phyloP scores from a whole-genome alignment of 2,329 filamentous ascomycete genomes.

The Colletotrichum euphorbiae region DNA sequence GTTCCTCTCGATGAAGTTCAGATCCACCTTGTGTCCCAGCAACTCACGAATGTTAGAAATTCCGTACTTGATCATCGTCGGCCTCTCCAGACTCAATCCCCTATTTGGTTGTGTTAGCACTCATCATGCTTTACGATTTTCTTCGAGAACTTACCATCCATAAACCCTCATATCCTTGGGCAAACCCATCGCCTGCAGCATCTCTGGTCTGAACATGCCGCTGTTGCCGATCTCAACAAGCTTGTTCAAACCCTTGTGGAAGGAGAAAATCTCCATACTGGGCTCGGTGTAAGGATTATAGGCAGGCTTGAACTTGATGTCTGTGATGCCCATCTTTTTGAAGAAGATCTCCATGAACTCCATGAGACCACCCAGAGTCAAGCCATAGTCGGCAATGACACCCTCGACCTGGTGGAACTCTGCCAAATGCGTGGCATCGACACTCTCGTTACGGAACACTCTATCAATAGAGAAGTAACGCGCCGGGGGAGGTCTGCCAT shows the following conservation, averaged over 20 bases:
- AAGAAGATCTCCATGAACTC: slow-evolving; percentile 97
- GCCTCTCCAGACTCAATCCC: slow-evolving; percentile 89
- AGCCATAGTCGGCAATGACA: slow-evolving; percentile 95
- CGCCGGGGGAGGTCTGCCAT: slow-evolving; percentile 74
- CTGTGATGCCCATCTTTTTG: slow-evolving; percentile 88
- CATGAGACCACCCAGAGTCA: slow-evolving; percentile 93
- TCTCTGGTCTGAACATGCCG: slow-evolving; percentile 98
- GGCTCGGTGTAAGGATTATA: slow-evolving; percentile 97
- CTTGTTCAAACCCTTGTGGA: slow-evolving; percentile 88
- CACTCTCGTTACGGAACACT: slow-evolving; percentile 97
- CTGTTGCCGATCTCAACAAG: slow-evolving; percentile 98
- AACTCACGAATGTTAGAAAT: slow-evolving; percentile 93
- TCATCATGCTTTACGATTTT: too few relatives aligned
- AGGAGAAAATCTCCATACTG: slow-evolving; percentile 98
- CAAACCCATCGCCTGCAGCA: slow-evolving; percentile 94
- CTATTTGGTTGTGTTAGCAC: neutral
- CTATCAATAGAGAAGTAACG: slow-evolving; percentile 98
- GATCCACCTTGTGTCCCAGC: slow-evolving; percentile 93
- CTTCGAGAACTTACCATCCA: slow-evolving; percentile 69
- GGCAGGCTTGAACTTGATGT: slow-evolving; percentile 94
- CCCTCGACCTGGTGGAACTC: slow-evolving; percentile 99
- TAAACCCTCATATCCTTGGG: slow-evolving; percentile 93
- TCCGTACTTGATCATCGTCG: slow-evolving; percentile 97
- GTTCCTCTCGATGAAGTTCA: slow-evolving; percentile 92
- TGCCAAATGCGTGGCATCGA: slow-evolving; percentile 95